Percentiles rank a stretch among this genome's conserved stretches.
Evolutionary conservation across 176 grass and related monocot species (phyloP).

Genomic region (Pontederia crassipes): DNA sequence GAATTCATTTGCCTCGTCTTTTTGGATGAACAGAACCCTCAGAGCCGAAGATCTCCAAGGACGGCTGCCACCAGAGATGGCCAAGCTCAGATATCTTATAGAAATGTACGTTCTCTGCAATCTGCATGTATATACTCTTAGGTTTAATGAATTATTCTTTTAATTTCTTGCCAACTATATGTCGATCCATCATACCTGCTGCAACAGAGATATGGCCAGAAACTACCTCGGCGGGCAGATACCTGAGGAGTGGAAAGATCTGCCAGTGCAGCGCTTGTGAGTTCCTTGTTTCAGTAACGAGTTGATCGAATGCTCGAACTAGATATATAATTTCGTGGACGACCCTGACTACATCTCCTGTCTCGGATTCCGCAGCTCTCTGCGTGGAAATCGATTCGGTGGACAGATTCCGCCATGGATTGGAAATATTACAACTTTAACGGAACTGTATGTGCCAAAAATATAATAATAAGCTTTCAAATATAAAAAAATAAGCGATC

Average conservation of each 20-base stretch:
- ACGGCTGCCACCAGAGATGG: conserved; percentile 1
- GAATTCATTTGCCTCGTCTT: too few species aligned
- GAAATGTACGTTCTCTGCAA: background rate
- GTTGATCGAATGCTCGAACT: too few species aligned
- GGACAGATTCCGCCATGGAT: too few species aligned
- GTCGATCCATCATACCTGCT: background rate
- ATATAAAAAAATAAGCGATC: too few species aligned
- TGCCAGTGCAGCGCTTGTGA: background rate
- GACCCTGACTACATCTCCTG: too few species aligned
- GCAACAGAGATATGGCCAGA: background rate
- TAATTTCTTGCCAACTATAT: background rate
- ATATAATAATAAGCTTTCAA: too few species aligned
- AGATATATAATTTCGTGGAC: too few species aligned
- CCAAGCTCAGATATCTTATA: background rate
- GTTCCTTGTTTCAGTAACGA: background rate
- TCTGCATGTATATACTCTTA: background rate
- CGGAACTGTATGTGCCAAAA: too few species aligned
- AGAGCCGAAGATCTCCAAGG: background rate
- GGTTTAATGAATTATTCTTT: background rate
- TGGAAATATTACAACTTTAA: too few species aligned
- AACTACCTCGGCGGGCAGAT: conserved; percentile 1
- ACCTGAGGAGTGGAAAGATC: conserved; percentile 1
- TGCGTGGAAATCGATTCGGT: too few species aligned
- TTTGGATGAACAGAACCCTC: too few species aligned
- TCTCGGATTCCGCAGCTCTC: too few species aligned